phyloP scores from a whole-genome alignment of 2,329 filamentous ascomycete genomes.

The Ceratocystis diversiconidia region DNA sequence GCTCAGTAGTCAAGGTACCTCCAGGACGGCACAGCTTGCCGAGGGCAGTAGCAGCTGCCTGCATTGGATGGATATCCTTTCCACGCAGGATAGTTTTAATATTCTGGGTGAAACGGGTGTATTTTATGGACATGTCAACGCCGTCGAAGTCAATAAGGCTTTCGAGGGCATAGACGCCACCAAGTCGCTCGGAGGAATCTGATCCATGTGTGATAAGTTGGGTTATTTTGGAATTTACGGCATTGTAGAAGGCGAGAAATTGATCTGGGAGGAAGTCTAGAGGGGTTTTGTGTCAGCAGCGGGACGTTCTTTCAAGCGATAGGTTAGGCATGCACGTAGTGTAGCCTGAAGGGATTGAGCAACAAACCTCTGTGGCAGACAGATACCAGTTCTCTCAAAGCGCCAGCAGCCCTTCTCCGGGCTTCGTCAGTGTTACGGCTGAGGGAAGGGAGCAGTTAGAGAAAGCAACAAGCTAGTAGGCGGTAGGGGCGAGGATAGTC shows the following conservation, averaged over 20 bases:
- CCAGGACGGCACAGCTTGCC: slow-evolving; percentile 85
- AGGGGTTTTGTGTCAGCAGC: background rate
- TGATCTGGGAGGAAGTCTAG: slow-evolving; percentile 65
- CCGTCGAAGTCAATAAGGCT: slow-evolving; percentile 92
- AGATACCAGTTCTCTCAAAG: slow-evolving; percentile 41
- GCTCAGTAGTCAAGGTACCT: slow-evolving; percentile 82
- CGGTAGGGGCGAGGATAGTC: slow-evolving; percentile 14
- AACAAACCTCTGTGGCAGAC: slow-evolving; percentile 40
- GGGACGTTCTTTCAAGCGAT: background rate
- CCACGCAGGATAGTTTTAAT: slow-evolving; percentile 77
- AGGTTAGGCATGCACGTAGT: background rate
- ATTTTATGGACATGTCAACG: slow-evolving; percentile 84
- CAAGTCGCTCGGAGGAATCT: slow-evolving; percentile 77
- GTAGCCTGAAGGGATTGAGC: background rate
- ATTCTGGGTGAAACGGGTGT: slow-evolving; percentile 84
- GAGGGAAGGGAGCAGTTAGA: slow-evolving; percentile 8
- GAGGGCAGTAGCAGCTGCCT: slow-evolving; percentile 74
- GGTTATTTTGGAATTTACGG: slow-evolving; percentile 43
- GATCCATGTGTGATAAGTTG: slow-evolving; percentile 66
- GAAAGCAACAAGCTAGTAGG: background rate
- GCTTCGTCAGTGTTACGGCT: slow-evolving; percentile 30
- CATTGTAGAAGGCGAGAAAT: slow-evolving; percentile 48
- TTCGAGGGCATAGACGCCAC: slow-evolving; percentile 83
- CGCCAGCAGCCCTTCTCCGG: slow-evolving; percentile 37
- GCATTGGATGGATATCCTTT: slow-evolving; percentile 82